Conservation (phyloP, 75 land plant genomes). For the Cryptomeria japonica region DNA sequence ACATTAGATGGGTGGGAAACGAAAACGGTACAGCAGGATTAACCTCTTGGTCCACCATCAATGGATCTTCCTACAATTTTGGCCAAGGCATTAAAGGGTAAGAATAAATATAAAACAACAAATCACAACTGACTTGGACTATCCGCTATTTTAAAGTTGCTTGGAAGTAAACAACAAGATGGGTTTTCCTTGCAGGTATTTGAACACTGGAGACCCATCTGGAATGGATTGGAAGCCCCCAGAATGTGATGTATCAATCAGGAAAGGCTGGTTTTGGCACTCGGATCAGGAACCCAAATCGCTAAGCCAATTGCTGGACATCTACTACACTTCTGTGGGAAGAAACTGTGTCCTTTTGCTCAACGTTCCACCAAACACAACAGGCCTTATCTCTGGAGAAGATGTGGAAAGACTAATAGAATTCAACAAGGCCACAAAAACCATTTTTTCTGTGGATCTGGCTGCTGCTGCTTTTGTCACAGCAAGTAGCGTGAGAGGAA, state of each 20-base stretch:
- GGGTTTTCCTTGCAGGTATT: conserved; percentile 42
- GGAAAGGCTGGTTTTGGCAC: conserved; percentile 98
- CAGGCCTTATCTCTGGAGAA: conserved; percentile 63
- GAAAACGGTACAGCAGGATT: conserved; percentile 74
- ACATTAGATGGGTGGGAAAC: conserved; percentile 89
- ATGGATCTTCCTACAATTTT: conserved; percentile 50
- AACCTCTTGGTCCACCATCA: conserved; percentile 86
- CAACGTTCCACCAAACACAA: conserved; percentile 86
- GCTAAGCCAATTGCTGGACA: conserved; percentile 56
- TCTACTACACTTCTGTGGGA: conserved; percentile 87
- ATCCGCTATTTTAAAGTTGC: not conserved
- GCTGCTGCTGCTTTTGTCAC: conserved; percentile 36
- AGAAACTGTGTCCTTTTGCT: conserved; percentile 88
- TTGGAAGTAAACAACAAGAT: too few relatives aligned
- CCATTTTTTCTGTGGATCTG: conserved; percentile 60
- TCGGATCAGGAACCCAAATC: conserved; percentile 56
- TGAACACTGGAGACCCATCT: conserved; percentile 65
- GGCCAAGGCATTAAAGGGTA: conserved; percentile 28
- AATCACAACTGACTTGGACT: too few relatives aligned
- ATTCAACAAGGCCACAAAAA: conserved; percentile 47
- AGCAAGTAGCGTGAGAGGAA: conserved; percentile 76
- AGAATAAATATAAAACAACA: too few relatives aligned
- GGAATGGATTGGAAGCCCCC: conserved; percentile 92
- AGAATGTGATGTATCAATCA: conserved; percentile 93
- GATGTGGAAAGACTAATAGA: conserved; percentile 53